Percentiles rank a stretch among this genome's conserved stretches.
phyloP scores from a whole-genome alignment of 768 basidiomycete species.

The Hypsizygus marmoreus region DNA sequence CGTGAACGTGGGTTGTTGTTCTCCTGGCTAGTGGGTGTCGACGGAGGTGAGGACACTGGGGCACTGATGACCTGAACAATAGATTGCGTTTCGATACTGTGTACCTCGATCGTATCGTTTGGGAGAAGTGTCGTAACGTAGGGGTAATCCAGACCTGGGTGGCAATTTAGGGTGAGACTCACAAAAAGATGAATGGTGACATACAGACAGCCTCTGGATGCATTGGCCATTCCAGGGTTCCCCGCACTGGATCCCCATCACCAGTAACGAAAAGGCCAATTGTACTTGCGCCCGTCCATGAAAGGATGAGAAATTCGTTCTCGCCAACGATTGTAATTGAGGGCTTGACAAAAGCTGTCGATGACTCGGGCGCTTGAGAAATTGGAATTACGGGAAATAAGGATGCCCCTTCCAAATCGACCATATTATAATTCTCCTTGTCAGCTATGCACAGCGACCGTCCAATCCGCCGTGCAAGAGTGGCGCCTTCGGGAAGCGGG shows the following conservation, averaged over 20 bases:
- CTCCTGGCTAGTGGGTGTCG: constrained; percentile 21
- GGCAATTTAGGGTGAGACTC: background rate
- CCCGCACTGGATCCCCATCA: constrained; percentile 85
- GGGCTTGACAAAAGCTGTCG: constrained; percentile 49
- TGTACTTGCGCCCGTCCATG: constrained; percentile 79
- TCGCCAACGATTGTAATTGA: constrained; percentile 74
- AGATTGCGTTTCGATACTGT: constrained; percentile 72
- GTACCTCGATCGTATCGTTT: constrained; percentile 79
- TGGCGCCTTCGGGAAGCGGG: constrained; percentile 59
- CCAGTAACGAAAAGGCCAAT: constrained; percentile 87
- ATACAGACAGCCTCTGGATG: constrained; percentile 78
- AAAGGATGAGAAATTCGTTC: constrained; percentile 83
- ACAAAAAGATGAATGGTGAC: constrained; percentile 28
- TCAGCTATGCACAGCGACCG: constrained; percentile 75
- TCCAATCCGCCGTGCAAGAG: constrained; percentile 63
- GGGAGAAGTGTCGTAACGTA: constrained; percentile 78
- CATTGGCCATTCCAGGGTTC: constrained; percentile 83
- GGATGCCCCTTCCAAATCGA: constrained; percentile 74
- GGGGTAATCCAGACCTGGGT: constrained; percentile 76
- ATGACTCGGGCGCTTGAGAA: constrained; percentile 62
- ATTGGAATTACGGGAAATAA: constrained; percentile 77
- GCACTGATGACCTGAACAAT: constrained; percentile 71
- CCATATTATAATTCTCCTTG: constrained; percentile 68
- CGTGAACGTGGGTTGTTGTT: constrained; percentile 27
- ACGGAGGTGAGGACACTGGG: constrained; percentile 30